These are phyloP conservation scores for Trematosphaeria pertusa DNA, from an alignment of 2,329 filamentous ascomycete species.

Conservation along the genomic window DNA sequence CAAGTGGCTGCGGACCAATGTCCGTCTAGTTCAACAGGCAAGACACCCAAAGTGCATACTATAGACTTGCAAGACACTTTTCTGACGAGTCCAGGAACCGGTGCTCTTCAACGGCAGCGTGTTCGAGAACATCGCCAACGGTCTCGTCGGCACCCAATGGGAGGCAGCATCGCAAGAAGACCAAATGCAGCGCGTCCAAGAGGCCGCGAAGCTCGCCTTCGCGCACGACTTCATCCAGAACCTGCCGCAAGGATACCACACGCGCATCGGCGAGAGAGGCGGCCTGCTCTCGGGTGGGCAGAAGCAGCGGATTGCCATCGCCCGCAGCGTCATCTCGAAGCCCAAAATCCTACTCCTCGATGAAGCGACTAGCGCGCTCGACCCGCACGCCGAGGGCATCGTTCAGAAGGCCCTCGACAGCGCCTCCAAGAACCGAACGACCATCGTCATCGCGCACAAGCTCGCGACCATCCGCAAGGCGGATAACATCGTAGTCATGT, in stretches of 20 bases:
- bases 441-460: slow-evolving; percentile 90
- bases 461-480: slow-evolving; percentile 89
- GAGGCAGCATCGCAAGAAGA: slow-evolving; percentile 70
- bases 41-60: too few relatives aligned
- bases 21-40: slow-evolving; percentile 71
- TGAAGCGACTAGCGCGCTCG: slow-evolving; percentile 74
- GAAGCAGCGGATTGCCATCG: slow-evolving; percentile 93
- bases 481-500: slow-evolving; percentile 51
- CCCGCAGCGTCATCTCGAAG: slow-evolving; percentile 72
- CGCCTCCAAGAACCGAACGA: slow-evolving; percentile 82
- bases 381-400: slow-evolving; percentile 83
- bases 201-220: slow-evolving; percentile 63
- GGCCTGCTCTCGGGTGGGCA: slow-evolving; percentile 90
- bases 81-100: too few relatives aligned
- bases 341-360: slow-evolving; percentile 87
- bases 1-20: background rate
- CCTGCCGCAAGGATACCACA: slow-evolving; percentile 88
- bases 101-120: slow-evolving; percentile 86
- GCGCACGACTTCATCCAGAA: slow-evolving; percentile 84
- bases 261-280: slow-evolving; percentile 86
- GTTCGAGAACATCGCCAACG: slow-evolving; percentile 81
- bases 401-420: slow-evolving; percentile 67
- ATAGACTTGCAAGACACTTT: too few relatives aligned
- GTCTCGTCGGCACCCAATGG: slow-evolving; percentile 70
- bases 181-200: slow-evolving; percentile 71